Evolutionary conservation across 2,329 filamentous ascomycete species (phyloP).

Genomic region (Tolypocladium tundrense): DNA sequence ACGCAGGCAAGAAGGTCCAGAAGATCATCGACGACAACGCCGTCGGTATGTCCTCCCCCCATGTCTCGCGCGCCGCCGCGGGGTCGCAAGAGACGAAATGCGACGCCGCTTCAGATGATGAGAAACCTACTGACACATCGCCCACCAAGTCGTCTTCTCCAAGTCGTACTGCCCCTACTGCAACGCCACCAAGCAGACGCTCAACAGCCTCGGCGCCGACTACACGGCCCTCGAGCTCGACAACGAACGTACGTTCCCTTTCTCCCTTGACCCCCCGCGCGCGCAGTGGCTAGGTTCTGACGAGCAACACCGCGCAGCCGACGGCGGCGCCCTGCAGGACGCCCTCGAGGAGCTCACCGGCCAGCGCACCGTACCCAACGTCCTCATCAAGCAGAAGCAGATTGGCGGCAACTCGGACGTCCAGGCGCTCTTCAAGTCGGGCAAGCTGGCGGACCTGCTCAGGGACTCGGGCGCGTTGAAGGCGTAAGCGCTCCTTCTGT

Average conservation of each 20-base stretch:
- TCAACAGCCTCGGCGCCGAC: conserved; percentile 61
- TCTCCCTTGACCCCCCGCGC: background rate
- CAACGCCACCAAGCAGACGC: conserved; percentile 62
- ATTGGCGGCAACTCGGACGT: conserved; percentile 95
- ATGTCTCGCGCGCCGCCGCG: background rate
- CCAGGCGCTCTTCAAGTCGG: conserved; percentile 41
- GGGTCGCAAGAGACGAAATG: background rate
- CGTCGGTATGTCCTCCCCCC: conserved; percentile 50
- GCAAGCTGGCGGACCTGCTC: conserved; percentile 30
- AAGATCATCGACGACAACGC: conserved; percentile 79
- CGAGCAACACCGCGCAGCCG: conserved; percentile 41
- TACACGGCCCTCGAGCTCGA: conserved; percentile 76
- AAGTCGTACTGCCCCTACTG: conserved; percentile 98
- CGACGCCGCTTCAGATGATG: background rate
- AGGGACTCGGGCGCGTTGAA: conserved; percentile 30
- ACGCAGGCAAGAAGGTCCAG: conserved; percentile 75
- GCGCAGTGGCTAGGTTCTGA: background rate
- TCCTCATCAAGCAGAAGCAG: conserved; percentile 84
- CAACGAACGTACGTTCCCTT: conserved; percentile 56
- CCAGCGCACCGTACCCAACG: conserved; percentile 89
- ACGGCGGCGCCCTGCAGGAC: conserved; percentile 73
- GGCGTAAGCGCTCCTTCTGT: conserved; percentile 21
- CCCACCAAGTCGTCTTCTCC: conserved; percentile 72
- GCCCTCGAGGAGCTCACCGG: conserved; percentile 70
- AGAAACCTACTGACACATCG: background rate